phyloP scores from a whole-genome alignment of 768 basidiomycete genomes.

The Phylloporus rhodoxanthus region DNA sequence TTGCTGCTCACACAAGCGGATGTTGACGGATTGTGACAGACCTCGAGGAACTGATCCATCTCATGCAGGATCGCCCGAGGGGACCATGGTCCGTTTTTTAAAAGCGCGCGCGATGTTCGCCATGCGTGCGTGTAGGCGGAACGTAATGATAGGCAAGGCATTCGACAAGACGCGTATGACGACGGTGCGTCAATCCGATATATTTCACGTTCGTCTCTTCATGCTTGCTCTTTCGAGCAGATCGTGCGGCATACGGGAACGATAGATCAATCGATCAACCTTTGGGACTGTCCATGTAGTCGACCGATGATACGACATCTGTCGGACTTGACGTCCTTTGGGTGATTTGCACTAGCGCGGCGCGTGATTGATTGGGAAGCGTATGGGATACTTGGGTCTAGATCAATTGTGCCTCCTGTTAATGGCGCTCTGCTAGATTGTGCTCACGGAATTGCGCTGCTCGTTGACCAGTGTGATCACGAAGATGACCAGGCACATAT shows the following conservation, averaged over 20 bases:
- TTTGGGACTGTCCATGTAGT: slow-evolving; percentile 87
- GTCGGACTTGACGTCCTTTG: slow-evolving; percentile 42
- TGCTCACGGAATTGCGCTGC: background rate
- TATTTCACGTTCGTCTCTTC: background rate
- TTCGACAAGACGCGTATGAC: slow-evolving; percentile 77
- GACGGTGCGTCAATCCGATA: slow-evolving; percentile 37
- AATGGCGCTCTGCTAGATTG: background rate
- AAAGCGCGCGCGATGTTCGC: slow-evolving; percentile 97
- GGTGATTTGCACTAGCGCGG: slow-evolving; percentile 8
- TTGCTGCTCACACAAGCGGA: background rate
- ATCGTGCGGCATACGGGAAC: slow-evolving; percentile 77
- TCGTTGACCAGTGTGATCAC: background rate
- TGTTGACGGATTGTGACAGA: slow-evolving; percentile 42
- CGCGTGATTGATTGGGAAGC: slow-evolving; percentile 34
- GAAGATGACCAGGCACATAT: background rate
- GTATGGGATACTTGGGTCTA: slow-evolving; percentile 13
- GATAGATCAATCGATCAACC: slow-evolving; percentile 80
- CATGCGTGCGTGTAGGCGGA: slow-evolving; percentile 90
- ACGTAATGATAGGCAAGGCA: slow-evolving; percentile 91
- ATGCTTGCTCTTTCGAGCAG: slow-evolving; percentile 29
- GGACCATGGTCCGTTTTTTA: slow-evolving; percentile 84
- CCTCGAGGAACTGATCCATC: slow-evolving; percentile 85
- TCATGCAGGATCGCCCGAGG: slow-evolving; percentile 69
- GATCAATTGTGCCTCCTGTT: background rate
- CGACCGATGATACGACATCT: slow-evolving; percentile 79